Evolutionary conservation across 352 stramenopile genomes (phyloP), one percentile per base, ranked within the genome.

Genomic region (Phytophthora sojae): DNA sequence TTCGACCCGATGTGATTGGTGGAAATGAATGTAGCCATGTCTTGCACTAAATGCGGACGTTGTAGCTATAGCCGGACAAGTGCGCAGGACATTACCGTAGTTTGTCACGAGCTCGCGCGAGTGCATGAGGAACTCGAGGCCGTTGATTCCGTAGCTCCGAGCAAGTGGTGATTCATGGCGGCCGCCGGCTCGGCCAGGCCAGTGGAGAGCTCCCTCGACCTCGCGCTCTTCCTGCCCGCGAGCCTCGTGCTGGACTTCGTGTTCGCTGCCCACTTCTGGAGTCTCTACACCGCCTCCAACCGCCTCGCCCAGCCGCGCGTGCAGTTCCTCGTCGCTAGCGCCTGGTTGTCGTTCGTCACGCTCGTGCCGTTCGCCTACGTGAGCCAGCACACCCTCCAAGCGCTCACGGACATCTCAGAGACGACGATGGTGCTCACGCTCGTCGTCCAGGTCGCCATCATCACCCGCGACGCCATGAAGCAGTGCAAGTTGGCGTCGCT

Each of bases 401-500:
- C 25, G n/a, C 35, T 73, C 39, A 76, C 45, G 39, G 55, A 74
- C 50, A 61, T 77, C 8, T 77, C 69, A 1, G 54, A 77, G 53
- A 62, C 45, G 14, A 21, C 51, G 12, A 45, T 64, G n/a, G 29
- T 67, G 26, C 70, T 74, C n/a, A 72, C 70, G 23, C 68, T 77
- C 47, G 19, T 69, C 12, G 30, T 61, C n/a, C 77, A 84, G 57
- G 70, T 81, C 53, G 63, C 64, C 2, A 77, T 84, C 45, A 79
- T 77, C 61, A 71, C 69, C 25, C 59, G 62, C 11, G 76, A 83
- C 50, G 58, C 77, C 4, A 62, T 62, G 23, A 76, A 77, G 37
- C 60, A 79, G 35, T 66, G 49, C 51, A 74, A 79, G 47, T 57
- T 67, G 19, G 47, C 59, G 30, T 71, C 73, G 21, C 53, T 84